Conservation (phyloP, 2,329 filamentous ascomycete genomes). For the Aureobasidium vineae region DNA sequence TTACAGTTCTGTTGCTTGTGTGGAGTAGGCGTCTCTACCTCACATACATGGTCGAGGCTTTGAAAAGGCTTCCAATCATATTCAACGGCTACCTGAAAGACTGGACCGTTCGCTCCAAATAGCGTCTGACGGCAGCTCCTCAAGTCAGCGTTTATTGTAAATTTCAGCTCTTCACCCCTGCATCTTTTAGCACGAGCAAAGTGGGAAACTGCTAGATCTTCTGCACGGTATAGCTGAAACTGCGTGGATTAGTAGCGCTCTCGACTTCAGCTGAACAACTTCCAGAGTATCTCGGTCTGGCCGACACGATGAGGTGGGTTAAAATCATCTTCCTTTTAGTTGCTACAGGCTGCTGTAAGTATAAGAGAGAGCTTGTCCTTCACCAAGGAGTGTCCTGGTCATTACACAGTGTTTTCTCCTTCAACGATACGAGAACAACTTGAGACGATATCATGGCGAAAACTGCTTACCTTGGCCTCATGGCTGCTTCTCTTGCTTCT, state of each 20-base stretch:
- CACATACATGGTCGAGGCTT: no score
- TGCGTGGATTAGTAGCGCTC: background rate
- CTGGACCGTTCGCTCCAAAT: background rate
- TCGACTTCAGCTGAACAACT: background rate
- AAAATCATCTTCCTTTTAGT: background rate
- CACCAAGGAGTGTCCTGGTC: background rate
- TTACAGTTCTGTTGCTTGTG: no score
- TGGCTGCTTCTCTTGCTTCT: background rate
- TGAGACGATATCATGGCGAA: background rate
- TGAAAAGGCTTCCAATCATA: background rate
- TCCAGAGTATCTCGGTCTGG: background rate
- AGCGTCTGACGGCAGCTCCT: background rate
- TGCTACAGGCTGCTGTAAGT: background rate
- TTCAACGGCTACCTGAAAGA: background rate
- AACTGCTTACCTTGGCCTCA: slow-evolving; percentile 38
- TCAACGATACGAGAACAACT: background rate
- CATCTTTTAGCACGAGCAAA: background rate
- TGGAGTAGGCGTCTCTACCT: no score
- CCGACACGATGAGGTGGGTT: background rate
- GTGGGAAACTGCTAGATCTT: background rate
- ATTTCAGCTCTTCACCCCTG: background rate
- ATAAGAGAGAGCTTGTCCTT: background rate
- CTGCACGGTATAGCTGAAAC: background rate
- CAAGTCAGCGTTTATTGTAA: background rate
- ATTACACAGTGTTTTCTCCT: background rate